Evolutionary conservation across 2,329 filamentous ascomycete genomes (phyloP).

Genomic region (Trichoderma sp.): DNA sequence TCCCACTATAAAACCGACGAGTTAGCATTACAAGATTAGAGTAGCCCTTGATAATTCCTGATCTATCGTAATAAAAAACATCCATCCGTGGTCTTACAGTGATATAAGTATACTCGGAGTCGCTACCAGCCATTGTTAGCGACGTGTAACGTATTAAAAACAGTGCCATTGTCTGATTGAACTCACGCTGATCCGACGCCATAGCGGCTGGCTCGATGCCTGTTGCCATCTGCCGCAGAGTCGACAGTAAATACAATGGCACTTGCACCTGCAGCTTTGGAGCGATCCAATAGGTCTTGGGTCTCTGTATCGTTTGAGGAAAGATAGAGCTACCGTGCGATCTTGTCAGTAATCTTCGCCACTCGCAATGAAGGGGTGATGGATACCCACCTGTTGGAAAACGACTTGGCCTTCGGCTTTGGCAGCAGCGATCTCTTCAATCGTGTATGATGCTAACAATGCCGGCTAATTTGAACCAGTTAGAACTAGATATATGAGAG

Average conservation of each 20-base stretch:
- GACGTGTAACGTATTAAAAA: neutral
- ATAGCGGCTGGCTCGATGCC: conserved; percentile 40
- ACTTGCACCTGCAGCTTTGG: conserved; percentile 34
- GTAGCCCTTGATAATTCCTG: neutral
- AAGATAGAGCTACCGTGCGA: conserved; percentile 26
- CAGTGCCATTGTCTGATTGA: neutral
- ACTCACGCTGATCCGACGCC: conserved; percentile 37
- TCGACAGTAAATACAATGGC: conserved; percentile 41
- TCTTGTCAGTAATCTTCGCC: neutral
- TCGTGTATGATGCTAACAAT: conserved; percentile 32
- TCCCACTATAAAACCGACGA: conserved; percentile 30
- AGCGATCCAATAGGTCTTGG: conserved; percentile 30
- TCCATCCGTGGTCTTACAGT: neutral
- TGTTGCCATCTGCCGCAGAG: conserved; percentile 39
- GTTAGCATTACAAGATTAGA: neutral
- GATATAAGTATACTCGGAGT: neutral
- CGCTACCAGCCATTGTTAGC: neutral
- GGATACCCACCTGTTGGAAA: conserved; percentile 35
- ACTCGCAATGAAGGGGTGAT: neutral
- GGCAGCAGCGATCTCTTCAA: conserved; percentile 38
- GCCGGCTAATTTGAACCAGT: conserved; percentile 25
- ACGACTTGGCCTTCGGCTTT: conserved; percentile 37
- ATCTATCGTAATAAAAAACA: neutral
- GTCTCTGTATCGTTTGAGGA: conserved; percentile 34
- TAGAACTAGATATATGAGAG: neutral